Evolutionary conservation across 495 filamentous ascomycete genomes (phyloP), one percentile per base, ranked within the genome.

Genomic region (Rhypophila decipiens): DNA sequence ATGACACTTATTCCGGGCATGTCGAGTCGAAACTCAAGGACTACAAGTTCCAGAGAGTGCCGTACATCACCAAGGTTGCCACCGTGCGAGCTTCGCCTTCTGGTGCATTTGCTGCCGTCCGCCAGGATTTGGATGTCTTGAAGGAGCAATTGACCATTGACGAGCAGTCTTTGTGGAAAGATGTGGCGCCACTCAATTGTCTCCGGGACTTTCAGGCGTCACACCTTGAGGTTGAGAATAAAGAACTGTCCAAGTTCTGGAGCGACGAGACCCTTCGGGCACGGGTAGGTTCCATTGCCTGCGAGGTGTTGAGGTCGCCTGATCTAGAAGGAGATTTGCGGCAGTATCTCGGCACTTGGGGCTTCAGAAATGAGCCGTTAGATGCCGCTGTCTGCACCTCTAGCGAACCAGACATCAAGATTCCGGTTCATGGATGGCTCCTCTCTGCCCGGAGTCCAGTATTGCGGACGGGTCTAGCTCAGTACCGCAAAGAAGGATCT

Each of bases 41-140:
- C 53, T 95, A 88, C 69, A 97, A 97, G 53, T 97, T 96, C 57
- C 82, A 86, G 55, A 80, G 93, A 21, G 82, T 98, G 18, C 84
- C 94, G 3, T 86, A 85, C 38, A 74, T 98, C 29, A 96, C 89
- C 1, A 79, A 87, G 21, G 85, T 91, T 5, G 75, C 83, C 17
- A 81, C 85, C 23, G 90, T 97, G 2, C 77, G 88, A 55, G 90
- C 89, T 37, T 96, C 90, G 15, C 76, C 82, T 2, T 94, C 83
- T 68, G 93, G 93, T 3, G 86, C 88, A 5, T 97, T 86, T 72
- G 86, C 89, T 17, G 93, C 88, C 3, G 76, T 94, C 29, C 86
- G 93, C 18, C 84, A 82, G 51, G 93, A 97, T 46, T 87, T 81
- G 49, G 83, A 93, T 57, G 78, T 97, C 15, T 85, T 88, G 47